Evolutionary conservation across 768 basidiomycete species (phyloP).

Genomic region (Leucosporidium yakuticum): DNA sequence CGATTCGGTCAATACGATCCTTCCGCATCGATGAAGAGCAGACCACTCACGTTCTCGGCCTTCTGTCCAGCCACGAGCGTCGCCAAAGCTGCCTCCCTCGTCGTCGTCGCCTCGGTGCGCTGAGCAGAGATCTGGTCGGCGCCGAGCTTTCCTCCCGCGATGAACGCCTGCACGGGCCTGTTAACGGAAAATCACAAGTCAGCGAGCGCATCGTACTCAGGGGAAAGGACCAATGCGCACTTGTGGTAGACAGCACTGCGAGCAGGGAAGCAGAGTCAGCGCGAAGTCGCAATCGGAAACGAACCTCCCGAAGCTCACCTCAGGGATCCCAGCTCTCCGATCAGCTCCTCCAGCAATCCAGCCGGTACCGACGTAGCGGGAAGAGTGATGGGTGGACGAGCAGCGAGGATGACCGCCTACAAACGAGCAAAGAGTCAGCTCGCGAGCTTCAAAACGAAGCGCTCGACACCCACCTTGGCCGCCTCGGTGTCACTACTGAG

Average conservation of each 20-base stretch:
- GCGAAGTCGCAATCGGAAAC: no score
- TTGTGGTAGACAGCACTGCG: constrained; percentile 83
- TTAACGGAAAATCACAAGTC: background rate
- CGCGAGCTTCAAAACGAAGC: background rate
- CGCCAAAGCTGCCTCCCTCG: constrained; percentile 50
- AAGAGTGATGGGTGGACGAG: constrained; percentile 86
- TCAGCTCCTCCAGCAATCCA: constrained; percentile 78
- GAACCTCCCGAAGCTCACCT: constrained; percentile 45
- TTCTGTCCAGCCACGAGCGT: constrained; percentile 87
- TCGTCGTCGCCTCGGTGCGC: constrained; percentile 53
- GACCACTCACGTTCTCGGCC: constrained; percentile 62
- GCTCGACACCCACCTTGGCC: constrained; percentile 62
- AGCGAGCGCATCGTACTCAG: background rate
- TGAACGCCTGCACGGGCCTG: constrained; percentile 80
- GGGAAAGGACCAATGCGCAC: background rate
- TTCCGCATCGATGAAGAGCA: background rate
- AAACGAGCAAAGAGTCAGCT: background rate
- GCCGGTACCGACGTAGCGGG: constrained; percentile 84
- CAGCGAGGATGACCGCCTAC: constrained; percentile 78
- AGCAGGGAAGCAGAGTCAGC: background rate
- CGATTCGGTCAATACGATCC: no score
- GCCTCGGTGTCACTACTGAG: constrained; percentile 90
- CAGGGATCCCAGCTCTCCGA: constrained; percentile 79
- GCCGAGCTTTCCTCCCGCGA: constrained; percentile 82
- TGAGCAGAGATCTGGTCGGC: constrained; percentile 68